Percentiles rank a stretch among this genome's conserved stretches.
Evolutionary conservation across 2,329 filamentous ascomycete species (phyloP).

Genomic region (Paramyrothecium roridum): DNA sequence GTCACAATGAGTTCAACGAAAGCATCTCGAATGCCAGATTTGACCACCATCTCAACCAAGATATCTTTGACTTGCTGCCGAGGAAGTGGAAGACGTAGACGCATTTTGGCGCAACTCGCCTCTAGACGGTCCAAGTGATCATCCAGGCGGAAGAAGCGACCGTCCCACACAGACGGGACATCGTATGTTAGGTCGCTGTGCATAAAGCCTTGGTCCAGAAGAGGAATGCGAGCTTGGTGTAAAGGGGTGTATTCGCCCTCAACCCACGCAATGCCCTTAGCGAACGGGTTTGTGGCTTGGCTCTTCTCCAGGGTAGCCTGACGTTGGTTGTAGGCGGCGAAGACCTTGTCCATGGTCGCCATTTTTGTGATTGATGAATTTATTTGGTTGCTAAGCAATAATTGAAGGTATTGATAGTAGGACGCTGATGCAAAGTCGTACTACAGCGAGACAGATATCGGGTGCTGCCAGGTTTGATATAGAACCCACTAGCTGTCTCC

Average conservation of each 20-base stretch:
- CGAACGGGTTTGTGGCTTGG: slow-evolving; percentile 28
- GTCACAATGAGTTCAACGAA: slow-evolving; percentile 51
- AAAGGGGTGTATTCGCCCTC: slow-evolving; percentile 39
- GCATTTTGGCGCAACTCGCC: slow-evolving; percentile 40
- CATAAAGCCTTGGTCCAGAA: slow-evolving; percentile 49
- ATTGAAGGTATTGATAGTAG: no score
- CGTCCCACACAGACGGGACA: slow-evolving; percentile 48
- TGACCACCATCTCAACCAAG: slow-evolving; percentile 40
- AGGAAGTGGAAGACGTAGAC: slow-evolving; percentile 37
- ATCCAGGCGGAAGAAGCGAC: slow-evolving; percentile 48
- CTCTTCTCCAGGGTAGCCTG: slow-evolving; percentile 23
- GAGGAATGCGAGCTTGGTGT: slow-evolving; percentile 43
- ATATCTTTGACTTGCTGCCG: slow-evolving; percentile 33
- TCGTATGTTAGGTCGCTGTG: slow-evolving; percentile 51
- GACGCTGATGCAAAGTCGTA: no score
- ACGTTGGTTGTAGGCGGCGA: slow-evolving; percentile 30
- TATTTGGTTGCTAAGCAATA: no score
- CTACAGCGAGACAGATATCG: no score
- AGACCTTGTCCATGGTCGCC: slow-evolving; percentile 40
- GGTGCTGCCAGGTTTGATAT: no score
- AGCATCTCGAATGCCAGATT: slow-evolving; percentile 44
- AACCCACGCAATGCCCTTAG: slow-evolving; percentile 45
- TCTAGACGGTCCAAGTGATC: slow-evolving; percentile 43
- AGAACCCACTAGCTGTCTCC: no score
- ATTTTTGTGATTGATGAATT: no score